Evolutionary conservation across 495 filamentous ascomycete genomes (phyloP).

Genomic region (Aspergillus conjunctus): DNA sequence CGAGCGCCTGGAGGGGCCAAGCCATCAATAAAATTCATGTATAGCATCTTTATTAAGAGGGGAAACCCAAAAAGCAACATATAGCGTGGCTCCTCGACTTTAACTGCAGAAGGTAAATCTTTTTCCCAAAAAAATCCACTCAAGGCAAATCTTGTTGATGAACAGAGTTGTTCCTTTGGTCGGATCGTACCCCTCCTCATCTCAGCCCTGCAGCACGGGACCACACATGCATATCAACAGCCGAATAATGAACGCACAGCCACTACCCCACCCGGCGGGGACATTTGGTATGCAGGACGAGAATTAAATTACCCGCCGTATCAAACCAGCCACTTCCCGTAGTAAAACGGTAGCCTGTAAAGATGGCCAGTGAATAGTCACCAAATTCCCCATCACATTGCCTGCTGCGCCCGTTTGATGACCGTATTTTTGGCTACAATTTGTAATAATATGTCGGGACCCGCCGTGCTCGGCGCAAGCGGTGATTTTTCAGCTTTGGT

Average conservation of each 20-base stretch:
- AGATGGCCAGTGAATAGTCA: background rate
- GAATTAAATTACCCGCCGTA: background rate
- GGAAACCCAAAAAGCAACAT: no score
- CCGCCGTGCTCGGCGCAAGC: constrained; percentile 1
- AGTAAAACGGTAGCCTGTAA: constrained; percentile 8
- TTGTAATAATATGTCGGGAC: constrained; percentile 3
- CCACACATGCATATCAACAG: background rate
- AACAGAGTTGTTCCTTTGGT: background rate
- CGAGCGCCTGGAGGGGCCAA: background rate
- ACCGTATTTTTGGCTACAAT: constrained; percentile 5
- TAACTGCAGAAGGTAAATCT: background rate
- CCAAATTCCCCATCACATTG: background rate
- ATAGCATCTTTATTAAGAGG: background rate
- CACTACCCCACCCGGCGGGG: constrained; percentile 10
- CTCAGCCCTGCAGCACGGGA: constrained; percentile 19
- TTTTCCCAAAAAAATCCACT: background rate
- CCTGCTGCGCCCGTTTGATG: constrained; percentile 13
- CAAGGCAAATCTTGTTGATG: background rate
- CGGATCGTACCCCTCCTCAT: background rate
- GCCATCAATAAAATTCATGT: background rate
- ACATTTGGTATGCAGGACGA: background rate
- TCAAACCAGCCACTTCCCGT: background rate
- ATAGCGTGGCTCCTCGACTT: background rate
- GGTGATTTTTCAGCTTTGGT: constrained; percentile 21
- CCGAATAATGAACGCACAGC: background rate